Evolutionary conservation across 371 early-diverging fungal species (phyloP), one percentile per base, ranked within the genome.

Genomic region (Dichotomocladium elegans): DNA sequence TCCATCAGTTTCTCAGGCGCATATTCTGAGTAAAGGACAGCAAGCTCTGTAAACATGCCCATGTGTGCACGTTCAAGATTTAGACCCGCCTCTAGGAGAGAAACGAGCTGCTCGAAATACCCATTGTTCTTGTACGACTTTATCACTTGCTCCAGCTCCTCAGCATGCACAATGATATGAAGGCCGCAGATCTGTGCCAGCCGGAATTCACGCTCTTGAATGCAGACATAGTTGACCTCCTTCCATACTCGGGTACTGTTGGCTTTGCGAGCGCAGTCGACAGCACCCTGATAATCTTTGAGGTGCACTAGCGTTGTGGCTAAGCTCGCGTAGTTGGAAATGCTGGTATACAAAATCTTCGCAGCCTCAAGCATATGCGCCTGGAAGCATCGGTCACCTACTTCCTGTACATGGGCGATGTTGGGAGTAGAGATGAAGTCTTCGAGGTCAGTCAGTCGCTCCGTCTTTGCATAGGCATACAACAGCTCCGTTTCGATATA

Each of bases 41-140:
- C 94, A 27, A 98, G 79, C 67, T 97, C 98, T 0, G 99, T 98
- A 64, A 98, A 98, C 96, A 98, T 96, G 37, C 96, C 98, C 97
- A 97, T 98, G 61, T 98, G 98, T 7, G 98, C 97, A 42, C 99
- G 87, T 77, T 98, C 99, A 52, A 98, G 65, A 14, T 93, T 92
- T 8, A 98, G 76, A 57, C 96, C 93, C 41, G 91, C 87, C 76
- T 98, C 96, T 40, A 98, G 71, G 41, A 98, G 70, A 22, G 77
- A 62, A 61, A 95, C 91, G 37, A 96, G 74, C 74, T 98, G 94
- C 28, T 93, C 90, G 63, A 95, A 88, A 74, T 82, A 83, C 24
- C 97, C 99, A 41, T 83, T 81, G 48, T 74, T 58, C 68, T 97
- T 96, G 68, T 98, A 98, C 9, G 89, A 69, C 51, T 83, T 79